Evolutionary conservation across 192 early-diverging fungal genomes (phyloP).

Genomic region (Backusella tarrabulga): DNA sequence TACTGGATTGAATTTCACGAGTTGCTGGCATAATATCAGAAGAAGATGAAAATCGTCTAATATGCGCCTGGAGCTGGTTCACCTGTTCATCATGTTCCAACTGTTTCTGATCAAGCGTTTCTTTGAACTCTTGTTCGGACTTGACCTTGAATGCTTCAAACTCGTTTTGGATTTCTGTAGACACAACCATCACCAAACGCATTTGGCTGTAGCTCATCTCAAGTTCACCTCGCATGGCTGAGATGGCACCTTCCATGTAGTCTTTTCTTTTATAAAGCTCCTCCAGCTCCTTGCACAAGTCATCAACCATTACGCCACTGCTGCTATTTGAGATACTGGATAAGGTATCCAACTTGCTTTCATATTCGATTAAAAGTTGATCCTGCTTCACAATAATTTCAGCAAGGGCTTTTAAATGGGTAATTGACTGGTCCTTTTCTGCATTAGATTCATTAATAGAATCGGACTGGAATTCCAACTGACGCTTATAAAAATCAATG

Average conservation of each 20-base stretch:
- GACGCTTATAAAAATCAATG: slow-evolving; percentile 13
- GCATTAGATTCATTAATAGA: not conserved
- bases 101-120: not conserved
- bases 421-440: not conserved
- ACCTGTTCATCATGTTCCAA: not conserved
- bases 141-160: not conserved
- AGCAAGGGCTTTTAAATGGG: not conserved
- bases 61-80: not conserved
- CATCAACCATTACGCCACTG: not conserved
- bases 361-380: slow-evolving; percentile 8
- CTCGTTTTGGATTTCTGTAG: slow-evolving; percentile 28
- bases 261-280: not conserved
- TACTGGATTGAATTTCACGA: not conserved
- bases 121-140: not conserved
- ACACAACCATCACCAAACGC: slow-evolving; percentile 23
- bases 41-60: not conserved
- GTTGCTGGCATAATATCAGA: not conserved
- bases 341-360: not conserved
- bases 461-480: not conserved
- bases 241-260: slow-evolving; percentile 9
- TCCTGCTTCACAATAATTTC: slow-evolving; percentile 17
- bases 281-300: not conserved
- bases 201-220: slow-evolving; percentile 24
- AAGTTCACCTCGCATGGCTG: not conserved
- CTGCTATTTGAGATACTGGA: not conserved